Evolutionary conservation across 2,329 filamentous ascomycete genomes (phyloP), one percentile per base, ranked within the genome.

Genomic region (Diaporthe longicolla): DNA sequence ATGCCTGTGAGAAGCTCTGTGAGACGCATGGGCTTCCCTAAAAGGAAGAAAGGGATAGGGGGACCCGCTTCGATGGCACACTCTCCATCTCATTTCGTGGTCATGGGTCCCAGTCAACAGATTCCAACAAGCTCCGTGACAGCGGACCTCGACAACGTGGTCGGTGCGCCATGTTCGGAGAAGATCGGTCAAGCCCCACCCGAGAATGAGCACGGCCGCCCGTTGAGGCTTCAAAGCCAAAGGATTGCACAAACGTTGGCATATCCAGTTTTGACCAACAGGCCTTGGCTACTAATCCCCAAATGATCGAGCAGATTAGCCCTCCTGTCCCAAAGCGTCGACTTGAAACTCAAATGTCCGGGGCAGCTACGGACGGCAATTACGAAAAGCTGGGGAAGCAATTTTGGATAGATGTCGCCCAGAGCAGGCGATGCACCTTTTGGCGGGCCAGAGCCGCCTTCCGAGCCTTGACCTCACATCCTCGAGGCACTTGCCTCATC

Each of bases 321-420:
- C 24, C 52, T 70, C 40, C 65, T 43, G 26, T 50, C 65, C 71
- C 63, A 70, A 73, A 73, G 21, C 48, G 50, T 55, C 63, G 35
- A 71, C 40, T 61, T 73, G 71, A 71, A 73, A 73, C 71, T 52
- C 54, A 40, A 43, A 57, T 61, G 40, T 43, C 43, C 65, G 63
- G 63, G 54, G 40, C 61, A 55, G 29, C 57, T 71, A 32, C 29
- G 57, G 29, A 71, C 45, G 70, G 57, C 70, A 71, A 71, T 71
- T 63, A 71, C 32, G 63, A 54, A 63, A 71, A 71, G 70, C 70
- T 43, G 70, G 70, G 70, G 70, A 71, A 71, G 70, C 50, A 71
- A 71, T 71, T 63, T 63, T 63, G 21, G 19, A 55, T 32, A 55
- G 1, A 55, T 24, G 69, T 43, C 29, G 68, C 54, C 68, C 37